These are phyloP conservation scores for Flaveria bidentis DNA, from an alignment of 129 eudicot species.

Conservation along the genomic window DNA sequence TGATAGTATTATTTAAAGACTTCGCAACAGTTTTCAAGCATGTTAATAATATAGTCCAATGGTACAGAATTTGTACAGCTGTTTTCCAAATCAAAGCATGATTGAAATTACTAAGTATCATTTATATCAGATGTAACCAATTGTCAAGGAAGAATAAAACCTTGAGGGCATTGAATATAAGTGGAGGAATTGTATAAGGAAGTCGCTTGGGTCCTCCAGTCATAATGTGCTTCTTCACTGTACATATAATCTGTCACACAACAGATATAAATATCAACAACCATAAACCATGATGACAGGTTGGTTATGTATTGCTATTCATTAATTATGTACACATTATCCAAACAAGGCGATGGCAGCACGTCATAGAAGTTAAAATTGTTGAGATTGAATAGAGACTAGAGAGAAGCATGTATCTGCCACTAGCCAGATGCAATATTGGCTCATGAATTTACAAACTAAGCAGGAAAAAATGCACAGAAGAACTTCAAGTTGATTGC, in stretches of 20 bases:
- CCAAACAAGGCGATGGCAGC: constrained; percentile 6
- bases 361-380: constrained; percentile 1
- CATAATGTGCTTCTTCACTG: constrained; percentile 85
- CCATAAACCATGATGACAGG: constrained; percentile 25
- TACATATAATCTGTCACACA: constrained; percentile 70
- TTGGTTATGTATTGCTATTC: not conserved
- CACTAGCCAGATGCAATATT: constrained; percentile 1
- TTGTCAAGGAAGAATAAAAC: constrained; percentile 36
- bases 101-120: not conserved
- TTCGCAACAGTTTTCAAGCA: constrained; percentile 4
- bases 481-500: constrained; percentile 3
- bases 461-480: constrained; percentile 5
- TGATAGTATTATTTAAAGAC: not conserved
- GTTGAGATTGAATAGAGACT: constrained; percentile 8
- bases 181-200: constrained; percentile 83
- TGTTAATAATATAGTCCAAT: not conserved
- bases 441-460: constrained; percentile 4
- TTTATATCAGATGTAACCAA: not conserved
- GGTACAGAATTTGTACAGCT: not conserved
- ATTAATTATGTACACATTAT: constrained; percentile 20
- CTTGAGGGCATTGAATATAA: constrained; percentile 86
- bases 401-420: constrained; percentile 5
- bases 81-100: constrained; percentile 3
- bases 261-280: constrained; percentile 25
- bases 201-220: constrained; percentile 93